Evolutionary conservation across 2,329 filamentous ascomycete genomes (phyloP).

Genomic region (Diaporthe aspalathi): DNA sequence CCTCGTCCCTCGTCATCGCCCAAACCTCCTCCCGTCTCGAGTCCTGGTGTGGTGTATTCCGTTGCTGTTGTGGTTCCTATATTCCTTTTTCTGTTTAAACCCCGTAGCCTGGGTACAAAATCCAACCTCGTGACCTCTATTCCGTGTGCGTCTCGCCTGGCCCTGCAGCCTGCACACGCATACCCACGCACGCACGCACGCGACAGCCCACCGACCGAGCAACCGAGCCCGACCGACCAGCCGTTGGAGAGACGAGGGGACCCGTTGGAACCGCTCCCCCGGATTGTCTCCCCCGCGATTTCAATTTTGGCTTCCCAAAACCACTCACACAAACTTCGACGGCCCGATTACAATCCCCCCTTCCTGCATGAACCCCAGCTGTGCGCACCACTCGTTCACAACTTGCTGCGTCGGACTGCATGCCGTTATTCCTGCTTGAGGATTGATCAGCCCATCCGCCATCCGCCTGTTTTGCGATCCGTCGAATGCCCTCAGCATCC

Average conservation of each 20-base stretch:
- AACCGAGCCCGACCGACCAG: conserved; percentile 14
- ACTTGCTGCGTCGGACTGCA: neutral
- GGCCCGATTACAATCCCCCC: conserved; percentile 37
- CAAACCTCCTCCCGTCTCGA: neutral
- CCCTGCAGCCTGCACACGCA: conserved; percentile 4
- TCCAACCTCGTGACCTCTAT: neutral
- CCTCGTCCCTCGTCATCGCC: neutral
- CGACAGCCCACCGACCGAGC: conserved; percentile 26
- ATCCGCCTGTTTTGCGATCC: neutral
- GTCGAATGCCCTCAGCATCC: conserved; percentile 16
- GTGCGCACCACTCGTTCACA: conserved; percentile 14
- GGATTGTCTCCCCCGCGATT: conserved; percentile 40
- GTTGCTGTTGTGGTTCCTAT: conserved; percentile 1
- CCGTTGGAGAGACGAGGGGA: conserved; percentile 22
- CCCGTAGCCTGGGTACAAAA: conserved; percentile 6
- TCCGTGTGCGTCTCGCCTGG: neutral
- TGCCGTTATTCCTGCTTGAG: neutral
- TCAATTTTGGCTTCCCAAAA: conserved; percentile 32
- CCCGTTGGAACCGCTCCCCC: conserved; percentile 36
- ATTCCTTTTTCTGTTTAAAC: neutral
- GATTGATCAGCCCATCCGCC: neutral
- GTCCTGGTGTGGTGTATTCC: conserved; percentile 7
- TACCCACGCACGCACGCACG: conserved; percentile 10
- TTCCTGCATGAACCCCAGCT: conserved; percentile 38
- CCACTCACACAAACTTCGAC: conserved; percentile 33